Evolutionary conservation across 2,329 filamentous ascomycete genomes (phyloP), one percentile per base, ranked within the genome.

Genomic region (Cyphellophora europaea): DNA sequence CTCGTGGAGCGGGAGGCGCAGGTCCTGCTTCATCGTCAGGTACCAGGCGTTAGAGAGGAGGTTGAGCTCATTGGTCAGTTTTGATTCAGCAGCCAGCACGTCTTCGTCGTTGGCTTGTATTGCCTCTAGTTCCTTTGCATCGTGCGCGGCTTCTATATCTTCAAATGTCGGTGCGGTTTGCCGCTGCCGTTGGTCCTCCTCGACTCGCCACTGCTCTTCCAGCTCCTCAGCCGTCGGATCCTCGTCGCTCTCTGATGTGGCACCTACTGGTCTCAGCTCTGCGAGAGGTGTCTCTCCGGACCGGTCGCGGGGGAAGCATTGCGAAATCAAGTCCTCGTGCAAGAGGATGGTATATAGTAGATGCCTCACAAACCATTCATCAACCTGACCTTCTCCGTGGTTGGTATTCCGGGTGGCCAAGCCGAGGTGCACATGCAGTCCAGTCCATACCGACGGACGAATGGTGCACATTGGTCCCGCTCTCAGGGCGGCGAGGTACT

Each of bases 341-440:
- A 36, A 6, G 13, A 48, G 32, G 2, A 48, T 35, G 27, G 41
- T 40, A 19, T 44, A 48, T 12, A 41, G 38, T 14, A 48, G 27
- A 28, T 44, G 43, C 15, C 42, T 41, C n/a, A 44, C 23, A n/a
- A 40, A 19, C 8, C n/a, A 8, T 25, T 25, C 21, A n/a, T n/a
- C n/a, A n/a, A 8, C 8, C n/a, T 25, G 8, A 8, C 21, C 8
- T 8, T n/a, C n/a, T n/a, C n/a, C 21, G 21, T 8, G 8, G n/a
- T 38, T 30, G 1, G 39, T 21, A 2, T 21, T 19, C 4, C 38
- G 29, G 21, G 40, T 41, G 18, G 42, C 34, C 29, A 48, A 38
- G 3, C 43, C 45, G 17, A 47, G 36, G 30, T 46, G 45, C 12
- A 48, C 41, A 31, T 47, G 45, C 3, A 36, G 36, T 11, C 41